phyloP scores from a whole-genome alignment of 2,329 filamentous ascomycete species.

The Drechslerella stenobrocha region DNA sequence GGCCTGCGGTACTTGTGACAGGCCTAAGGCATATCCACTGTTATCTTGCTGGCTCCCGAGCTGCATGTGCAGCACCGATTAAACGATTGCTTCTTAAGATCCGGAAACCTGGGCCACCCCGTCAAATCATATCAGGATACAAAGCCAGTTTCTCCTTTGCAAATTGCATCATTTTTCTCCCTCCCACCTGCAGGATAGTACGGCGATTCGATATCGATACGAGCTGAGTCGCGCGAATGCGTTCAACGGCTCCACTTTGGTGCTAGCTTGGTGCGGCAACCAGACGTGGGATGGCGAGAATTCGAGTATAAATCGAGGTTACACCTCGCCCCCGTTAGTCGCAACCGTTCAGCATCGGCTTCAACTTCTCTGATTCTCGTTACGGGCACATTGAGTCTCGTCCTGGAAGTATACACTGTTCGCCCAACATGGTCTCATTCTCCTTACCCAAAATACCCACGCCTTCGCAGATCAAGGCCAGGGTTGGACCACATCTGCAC shows the following conservation, averaged over 20 bases:
- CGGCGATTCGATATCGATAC: slow-evolving; percentile 28
- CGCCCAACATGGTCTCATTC: slow-evolving; percentile 41
- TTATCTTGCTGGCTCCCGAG: slow-evolving; percentile 41
- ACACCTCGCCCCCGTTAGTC: slow-evolving; percentile 38
- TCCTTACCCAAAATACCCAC: slow-evolving; percentile 42
- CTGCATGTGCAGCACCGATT: slow-evolving; percentile 44
- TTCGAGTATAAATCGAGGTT: slow-evolving; percentile 46
- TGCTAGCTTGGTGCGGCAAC: neutral
- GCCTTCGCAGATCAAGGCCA: slow-evolving; percentile 54
- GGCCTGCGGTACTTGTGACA: slow-evolving; percentile 43
- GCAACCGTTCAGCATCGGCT: slow-evolving; percentile 25
- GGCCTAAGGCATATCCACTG: slow-evolving; percentile 27
- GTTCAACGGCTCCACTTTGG: slow-evolving; percentile 40
- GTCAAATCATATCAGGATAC: neutral
- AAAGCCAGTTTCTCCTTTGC: slow-evolving; percentile 12
- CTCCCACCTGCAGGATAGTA: slow-evolving; percentile 36
- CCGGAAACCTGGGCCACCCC: slow-evolving; percentile 34
- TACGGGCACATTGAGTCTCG: slow-evolving; percentile 9
- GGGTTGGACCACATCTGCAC: slow-evolving; percentile 56
- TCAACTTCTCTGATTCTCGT: slow-evolving; percentile 11
- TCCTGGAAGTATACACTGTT: slow-evolving; percentile 3
- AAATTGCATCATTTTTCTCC: slow-evolving; percentile 11
- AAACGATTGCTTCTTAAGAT: slow-evolving; percentile 7
- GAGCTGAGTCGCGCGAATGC: slow-evolving; percentile 44
- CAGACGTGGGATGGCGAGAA: slow-evolving; percentile 28